Conservation (phyloP, 805 yeast species). For the Dipodascus geniculatus region DNA sequence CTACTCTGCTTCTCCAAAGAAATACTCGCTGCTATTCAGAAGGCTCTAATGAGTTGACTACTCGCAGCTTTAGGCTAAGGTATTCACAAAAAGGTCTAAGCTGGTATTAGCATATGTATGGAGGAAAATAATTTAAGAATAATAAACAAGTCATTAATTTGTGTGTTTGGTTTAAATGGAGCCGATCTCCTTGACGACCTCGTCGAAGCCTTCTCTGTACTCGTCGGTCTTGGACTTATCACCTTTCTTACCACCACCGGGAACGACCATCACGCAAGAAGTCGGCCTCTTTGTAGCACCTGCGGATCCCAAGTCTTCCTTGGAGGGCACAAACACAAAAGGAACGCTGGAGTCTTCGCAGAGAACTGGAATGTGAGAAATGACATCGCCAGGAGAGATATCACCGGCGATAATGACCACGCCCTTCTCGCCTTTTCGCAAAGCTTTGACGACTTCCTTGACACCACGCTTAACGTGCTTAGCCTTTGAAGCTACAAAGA, state of each 20-base stretch:
- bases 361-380: slow-evolving; percentile 92
- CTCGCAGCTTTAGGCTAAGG: no score
- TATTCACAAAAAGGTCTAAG: no score
- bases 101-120: neutral
- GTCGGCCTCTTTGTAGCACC: slow-evolving; percentile 99
- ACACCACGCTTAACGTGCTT: slow-evolving; percentile 98
- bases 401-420: slow-evolving; percentile 95
- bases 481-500: slow-evolving; percentile 68
- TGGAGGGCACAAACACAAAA: slow-evolving; percentile 87
- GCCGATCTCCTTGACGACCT: slow-evolving; percentile 80
- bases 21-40: no score
- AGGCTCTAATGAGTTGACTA: no score
- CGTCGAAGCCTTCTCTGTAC: slow-evolving; percentile 87
- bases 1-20: no score
- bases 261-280: slow-evolving; percentile 92
- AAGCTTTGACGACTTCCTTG: slow-evolving; percentile 94
- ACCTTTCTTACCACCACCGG: slow-evolving; percentile 81
- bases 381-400: slow-evolving; percentile 93
- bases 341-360: slow-evolving; percentile 94
- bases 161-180: slow-evolving; percentile 13
- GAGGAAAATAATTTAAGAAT: neutral
- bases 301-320: slow-evolving; percentile 96
- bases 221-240: slow-evolving; percentile 62
- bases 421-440: slow-evolving; percentile 97
- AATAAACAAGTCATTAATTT: neutral